phyloP scores from a whole-genome alignment of 441 rosid genomes.

The Eutrema salsugineum region DNA sequence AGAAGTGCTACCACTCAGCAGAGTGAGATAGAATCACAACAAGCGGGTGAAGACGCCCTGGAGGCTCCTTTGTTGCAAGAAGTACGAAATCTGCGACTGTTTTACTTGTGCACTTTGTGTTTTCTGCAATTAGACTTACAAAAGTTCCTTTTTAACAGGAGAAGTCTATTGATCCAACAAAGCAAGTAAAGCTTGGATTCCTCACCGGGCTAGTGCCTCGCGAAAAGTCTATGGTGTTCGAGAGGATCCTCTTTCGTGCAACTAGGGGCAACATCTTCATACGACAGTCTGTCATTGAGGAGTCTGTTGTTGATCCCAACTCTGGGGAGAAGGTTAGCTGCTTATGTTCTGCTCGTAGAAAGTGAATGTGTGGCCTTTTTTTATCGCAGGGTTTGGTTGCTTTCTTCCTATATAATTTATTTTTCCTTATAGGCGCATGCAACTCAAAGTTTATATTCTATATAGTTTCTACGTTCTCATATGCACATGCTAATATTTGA shows the following conservation, averaged over 20 bases:
- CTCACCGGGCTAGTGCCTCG: conserved; percentile 82
- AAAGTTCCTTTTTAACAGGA: conserved; percentile 40
- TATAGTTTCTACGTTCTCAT: neutral
- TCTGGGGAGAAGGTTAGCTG: conserved; percentile 74
- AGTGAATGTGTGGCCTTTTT: neutral
- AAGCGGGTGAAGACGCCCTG: conserved; percentile 55
- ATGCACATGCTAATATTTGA: conserved; percentile 6
- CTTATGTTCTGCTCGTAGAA: neutral
- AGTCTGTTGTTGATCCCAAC: conserved; percentile 78
- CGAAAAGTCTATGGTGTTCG: conserved; percentile 80
- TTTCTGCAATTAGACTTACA: conserved; percentile 7
- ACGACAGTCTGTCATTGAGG: conserved; percentile 66
- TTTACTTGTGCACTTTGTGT: conserved; percentile 2
- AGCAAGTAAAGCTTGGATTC: conserved; percentile 89
- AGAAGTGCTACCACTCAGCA: conserved; percentile 64
- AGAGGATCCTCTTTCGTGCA: conserved; percentile 94
- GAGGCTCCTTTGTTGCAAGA: conserved; percentile 77
- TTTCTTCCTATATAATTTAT: neutral
- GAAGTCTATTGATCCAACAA: conserved; percentile 59
- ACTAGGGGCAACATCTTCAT: conserved; percentile 91
- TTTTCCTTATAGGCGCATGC: neutral
- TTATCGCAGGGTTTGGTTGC: neutral
- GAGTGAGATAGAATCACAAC: conserved; percentile 61
- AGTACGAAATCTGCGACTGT: conserved; percentile 10
- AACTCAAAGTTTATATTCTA: neutral